Evolutionary conservation across 306 rosid species (phyloP).

Genomic region (Lagenaria siceraria): DNA sequence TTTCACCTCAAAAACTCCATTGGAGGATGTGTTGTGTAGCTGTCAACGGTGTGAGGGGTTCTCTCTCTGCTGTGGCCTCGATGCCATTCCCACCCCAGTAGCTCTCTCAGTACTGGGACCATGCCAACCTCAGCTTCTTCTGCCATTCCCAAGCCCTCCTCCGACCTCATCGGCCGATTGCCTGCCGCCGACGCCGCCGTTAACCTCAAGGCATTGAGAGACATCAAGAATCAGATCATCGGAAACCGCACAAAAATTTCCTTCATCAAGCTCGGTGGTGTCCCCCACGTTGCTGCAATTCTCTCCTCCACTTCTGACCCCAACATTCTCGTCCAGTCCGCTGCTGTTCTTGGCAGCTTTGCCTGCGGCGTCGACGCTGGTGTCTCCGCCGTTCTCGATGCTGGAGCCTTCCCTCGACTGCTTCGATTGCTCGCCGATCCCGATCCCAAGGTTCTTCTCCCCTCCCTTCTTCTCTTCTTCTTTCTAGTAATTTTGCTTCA

Average conservation of each 20-base stretch:
- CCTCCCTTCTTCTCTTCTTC: background rate
- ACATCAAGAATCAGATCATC: constrained; percentile 82
- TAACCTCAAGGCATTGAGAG: constrained; percentile 72
- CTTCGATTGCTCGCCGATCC: constrained; percentile 46
- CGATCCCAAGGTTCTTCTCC: constrained; percentile 50
- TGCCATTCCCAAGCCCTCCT: constrained; percentile 23
- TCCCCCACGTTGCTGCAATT: constrained; percentile 53
- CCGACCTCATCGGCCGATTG: constrained; percentile 54
- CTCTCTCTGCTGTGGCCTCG: constrained; percentile 16
- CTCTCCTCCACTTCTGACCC: constrained; percentile 34
- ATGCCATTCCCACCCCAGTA: constrained; percentile 31
- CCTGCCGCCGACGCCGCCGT: constrained; percentile 43
- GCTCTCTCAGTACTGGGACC: constrained; percentile 21
- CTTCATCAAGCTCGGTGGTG: constrained; percentile 73
- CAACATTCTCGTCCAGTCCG: constrained; percentile 72
- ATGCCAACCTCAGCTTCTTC: constrained; percentile 40
- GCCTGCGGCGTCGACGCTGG: constrained; percentile 86
- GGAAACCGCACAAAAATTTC: constrained; percentile 91
- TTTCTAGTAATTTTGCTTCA: background rate
- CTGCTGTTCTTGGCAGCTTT: constrained; percentile 81
- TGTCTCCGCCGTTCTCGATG: constrained; percentile 70
- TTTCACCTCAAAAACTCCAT: background rate
- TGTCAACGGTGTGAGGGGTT: background rate
- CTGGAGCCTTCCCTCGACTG: constrained; percentile 57
- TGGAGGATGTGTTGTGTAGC: background rate